phyloP scores from a whole-genome alignment of 1,284 basidiomycete genomes.

The Rhodotorula mucilaginosa region DNA sequence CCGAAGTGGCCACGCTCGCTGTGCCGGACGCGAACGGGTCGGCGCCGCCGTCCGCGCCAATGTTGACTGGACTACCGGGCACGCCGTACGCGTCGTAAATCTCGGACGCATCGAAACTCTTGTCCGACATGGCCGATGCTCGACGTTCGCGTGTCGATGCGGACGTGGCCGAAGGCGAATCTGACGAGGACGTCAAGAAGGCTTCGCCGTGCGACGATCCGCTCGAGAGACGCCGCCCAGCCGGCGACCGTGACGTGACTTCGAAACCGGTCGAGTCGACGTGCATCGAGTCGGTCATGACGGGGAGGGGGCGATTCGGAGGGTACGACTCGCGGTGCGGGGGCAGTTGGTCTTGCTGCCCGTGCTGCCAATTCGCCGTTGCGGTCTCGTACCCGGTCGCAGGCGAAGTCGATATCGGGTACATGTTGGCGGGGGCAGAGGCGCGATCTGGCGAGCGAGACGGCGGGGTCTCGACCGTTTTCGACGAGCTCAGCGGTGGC shows the following conservation, averaged over 20 bases:
- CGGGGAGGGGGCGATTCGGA: constrained; percentile 2
- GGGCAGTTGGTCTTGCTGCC: not conserved
- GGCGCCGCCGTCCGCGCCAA: not conserved
- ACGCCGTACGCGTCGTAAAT: constrained; percentile 33
- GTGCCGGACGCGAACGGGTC: too few relatives aligned
- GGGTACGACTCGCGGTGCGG: constrained; percentile 18
- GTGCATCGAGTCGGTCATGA: not conserved
- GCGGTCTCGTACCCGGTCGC: constrained; percentile 3
- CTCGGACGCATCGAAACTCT: constrained; percentile 24
- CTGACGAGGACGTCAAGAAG: not conserved
- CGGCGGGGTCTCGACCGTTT: not conserved
- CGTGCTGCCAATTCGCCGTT: constrained; percentile 9
- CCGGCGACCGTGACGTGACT: constrained; percentile 11
- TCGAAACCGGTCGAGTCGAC: constrained; percentile 15
- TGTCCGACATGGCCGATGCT: constrained; percentile 16
- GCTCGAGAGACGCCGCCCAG: not conserved
- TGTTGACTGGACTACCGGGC: not conserved
- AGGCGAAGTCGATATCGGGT: not conserved
- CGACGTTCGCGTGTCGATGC: constrained; percentile 1
- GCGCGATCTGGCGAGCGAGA: constrained; percentile 8
- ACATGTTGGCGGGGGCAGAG: constrained; percentile 22
- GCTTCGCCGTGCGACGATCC: not conserved
- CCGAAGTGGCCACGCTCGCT: too few relatives aligned
- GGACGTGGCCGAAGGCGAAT: not conserved
- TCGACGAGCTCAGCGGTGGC: constrained; percentile 2